Base-by-base conservation (phyloP, 2,329 filamentous ascomycete species). In the Helicocarpus griseus region DNA sequence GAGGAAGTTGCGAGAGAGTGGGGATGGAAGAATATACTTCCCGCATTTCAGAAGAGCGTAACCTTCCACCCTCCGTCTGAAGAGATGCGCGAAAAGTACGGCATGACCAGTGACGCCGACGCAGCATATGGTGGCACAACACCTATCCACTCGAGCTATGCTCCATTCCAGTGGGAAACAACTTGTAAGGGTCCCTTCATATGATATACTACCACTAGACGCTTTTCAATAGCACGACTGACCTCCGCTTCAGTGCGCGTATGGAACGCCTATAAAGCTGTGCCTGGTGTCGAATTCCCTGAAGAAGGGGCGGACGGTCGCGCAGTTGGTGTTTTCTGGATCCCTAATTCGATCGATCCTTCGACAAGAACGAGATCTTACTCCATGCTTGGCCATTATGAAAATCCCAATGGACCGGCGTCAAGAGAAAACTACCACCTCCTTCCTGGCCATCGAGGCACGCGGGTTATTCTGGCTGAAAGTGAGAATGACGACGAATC, bases 1-100 rank as follows among this genome's bases (percentile, higher is more conserved):
- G 50, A 57, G 14, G 45, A 68, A 21, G 66, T 64, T 17, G 67
- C 66, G 46, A 19, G n/a, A 3, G 29, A 19, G 17, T 47, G 44
- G 44, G 44, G 44, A 7, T 47, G 44, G 44, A 28, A 47, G 6
- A 33, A 33, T 33, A 13, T 47, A 4, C 24, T 47, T 1, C 44
- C 44, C n/a, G 29, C 22, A 14, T 47, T 47, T 47, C 13, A 33
- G n/a, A 47, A 33, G 44, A 47, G 44, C 19, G 44, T 31, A 3
- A 41, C 38, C 22, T 47, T 47, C 19, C 26, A 29, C 24, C 44
- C 44, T 14, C 24, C 44, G 11, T 6, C 22, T 11, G 44, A 33
- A 14, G 21, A 47, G 1, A 9, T 47, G 22, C 2, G n/a, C 5
- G 44, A 47, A 31, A 28, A 47, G 22, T 47, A 31, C 33, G 26